Base-by-base conservation (phyloP, 306 rosid species). In the Citrullus colocynthis region DNA sequence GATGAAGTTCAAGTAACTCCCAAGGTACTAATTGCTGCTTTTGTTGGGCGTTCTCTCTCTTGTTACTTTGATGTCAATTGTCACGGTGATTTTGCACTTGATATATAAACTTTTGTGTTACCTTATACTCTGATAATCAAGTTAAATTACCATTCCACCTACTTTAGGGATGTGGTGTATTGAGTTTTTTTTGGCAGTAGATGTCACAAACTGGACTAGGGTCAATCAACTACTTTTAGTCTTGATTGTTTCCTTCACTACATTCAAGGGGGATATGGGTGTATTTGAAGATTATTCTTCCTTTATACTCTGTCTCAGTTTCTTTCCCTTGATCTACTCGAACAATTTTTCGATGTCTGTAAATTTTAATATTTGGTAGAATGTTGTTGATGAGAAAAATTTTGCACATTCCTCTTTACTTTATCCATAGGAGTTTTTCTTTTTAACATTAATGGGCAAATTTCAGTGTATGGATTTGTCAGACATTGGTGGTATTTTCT, bases 1-100 rank as follows among this genome's bases (percentile, higher is more conserved):
- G 85, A 83, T 80, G 86, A 89, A 85, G 84, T 80, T 51, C 86
- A 69, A 69, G 67, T 84, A 49, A 83, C 89, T 61, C 85, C 81
- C 7, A 78, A 78, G 81, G 81, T 78, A 12, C 36, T 52, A 17
- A 58, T 37, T 42, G 13, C 60, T 54, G 52, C 36, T 75, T 12
- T 54, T 71, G 60, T 28, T 44, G 34, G 52, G 75, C 13, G 20
- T 20, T 72, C 44, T 49, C 76, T 70, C 76, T 72, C 41, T 67
- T 41, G 42, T 67, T 44, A 11, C 54, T 6, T 67, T 32, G 54
- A 67, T 67, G 74, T 20, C 34, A 18, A 21, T 58, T 21, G 34
- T 58, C 34, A 58, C 48, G 55, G 18, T 10, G 34, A 41, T 67
- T 67, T 9, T 67, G 6, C 16, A n/a, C 18, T n/a, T 20, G 76